Base-by-base conservation (phyloP, 805 yeast species). In the Vanderwaltozyma verrucispora region DNA sequence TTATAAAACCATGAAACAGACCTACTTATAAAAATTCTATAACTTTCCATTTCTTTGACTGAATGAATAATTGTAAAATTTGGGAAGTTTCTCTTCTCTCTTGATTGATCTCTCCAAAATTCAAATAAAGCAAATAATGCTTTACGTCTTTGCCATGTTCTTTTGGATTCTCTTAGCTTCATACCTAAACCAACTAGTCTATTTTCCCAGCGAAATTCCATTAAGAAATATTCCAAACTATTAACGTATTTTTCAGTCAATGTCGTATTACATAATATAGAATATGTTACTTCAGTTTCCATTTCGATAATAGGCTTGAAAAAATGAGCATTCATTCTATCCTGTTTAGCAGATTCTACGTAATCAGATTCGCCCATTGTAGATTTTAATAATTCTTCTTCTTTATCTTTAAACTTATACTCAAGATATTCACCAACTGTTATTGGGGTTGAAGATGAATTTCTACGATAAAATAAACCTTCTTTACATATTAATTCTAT, bases 1-100 rank as follows among this genome's bases (percentile, higher is more conserved):
- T 59, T 59, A 37, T 59, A 59, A 30, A 59, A 59, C 63, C 63
- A 59, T 3, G 63, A 59, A 2, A 59, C 63, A 2, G 63, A 59
- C 38, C 62, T 44, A 36, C 54, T 56, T 28, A 59, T 56, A 38
- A 59, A 57, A 3, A 57, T 48, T 36, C 63, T 46, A 33, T 59
- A 59, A 37, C 56, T 56, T 44, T 59, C 63, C 61, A 59, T 54
- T 35, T 59, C 63, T 37, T 56, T 57, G 5, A 57, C 58, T n/a
- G 60, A 57, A 43, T 59, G 63, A 32, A 56, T 33, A 28, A 59
- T 49, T 1, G 62, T 54, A 38, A 41, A 59, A 27, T 48, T 42
- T 3, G 40, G 36, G 27, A 57, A 56, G 12, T 47, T 43, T 37
- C 63, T 49, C 41, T 59, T 57, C 21, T 51, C 54, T 36, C 54